A percentile compares a stretch with the other conserved stretches of the same genome.
These are phyloP conservation scores for Exophiala aquamarina DNA, from an alignment of 2,329 filamentous ascomycete species.

Conservation along the genomic window DNA sequence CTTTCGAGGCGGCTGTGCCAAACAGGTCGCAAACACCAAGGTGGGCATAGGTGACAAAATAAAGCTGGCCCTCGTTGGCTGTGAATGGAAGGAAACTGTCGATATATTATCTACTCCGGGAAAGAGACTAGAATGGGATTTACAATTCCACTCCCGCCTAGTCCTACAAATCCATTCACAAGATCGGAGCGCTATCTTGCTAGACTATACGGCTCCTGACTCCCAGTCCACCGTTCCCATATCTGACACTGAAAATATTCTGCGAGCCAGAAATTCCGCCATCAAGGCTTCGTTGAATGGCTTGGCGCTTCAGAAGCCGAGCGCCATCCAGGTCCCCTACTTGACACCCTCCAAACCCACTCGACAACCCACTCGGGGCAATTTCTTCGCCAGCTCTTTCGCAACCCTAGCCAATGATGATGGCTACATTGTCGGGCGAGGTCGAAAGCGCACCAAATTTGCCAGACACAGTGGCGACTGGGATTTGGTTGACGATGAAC, in stretches of 20 bases:
- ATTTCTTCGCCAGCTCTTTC: conserved; percentile 21
- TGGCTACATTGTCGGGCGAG: conserved; percentile 57
- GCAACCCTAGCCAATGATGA: conserved; percentile 60
- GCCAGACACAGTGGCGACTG: conserved; percentile 67
- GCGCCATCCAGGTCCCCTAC: conserved; percentile 17
- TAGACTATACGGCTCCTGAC: conserved; percentile 15
- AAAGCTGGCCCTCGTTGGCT: conserved; percentile 67
- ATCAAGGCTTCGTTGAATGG: conserved; percentile 2
- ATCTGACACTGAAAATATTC: no score
- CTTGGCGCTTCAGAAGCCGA: conserved; percentile 2
- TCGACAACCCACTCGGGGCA: conserved; percentile 5
- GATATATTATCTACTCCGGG: conserved; percentile 54
- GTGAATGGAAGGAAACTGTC: conserved; percentile 60
- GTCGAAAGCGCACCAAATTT: conserved; percentile 70
- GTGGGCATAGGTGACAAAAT: conserved; percentile 79
- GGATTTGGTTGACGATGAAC: conserved; percentile 63
- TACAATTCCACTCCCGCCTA: conserved; percentile 42
- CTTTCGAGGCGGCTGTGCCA: conserved; percentile 70
- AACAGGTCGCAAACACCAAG: conserved; percentile 63
- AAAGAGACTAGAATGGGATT: conserved; percentile 58
- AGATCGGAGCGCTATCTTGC: background rate
- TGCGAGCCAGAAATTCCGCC: background rate
- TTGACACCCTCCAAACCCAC: conserved; percentile 17
- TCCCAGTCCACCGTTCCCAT: background rate
- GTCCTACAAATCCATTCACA: conserved; percentile 11